phyloP scores from a whole-genome alignment of 2,329 filamentous ascomycete genomes.

The Exophiala sideris region DNA sequence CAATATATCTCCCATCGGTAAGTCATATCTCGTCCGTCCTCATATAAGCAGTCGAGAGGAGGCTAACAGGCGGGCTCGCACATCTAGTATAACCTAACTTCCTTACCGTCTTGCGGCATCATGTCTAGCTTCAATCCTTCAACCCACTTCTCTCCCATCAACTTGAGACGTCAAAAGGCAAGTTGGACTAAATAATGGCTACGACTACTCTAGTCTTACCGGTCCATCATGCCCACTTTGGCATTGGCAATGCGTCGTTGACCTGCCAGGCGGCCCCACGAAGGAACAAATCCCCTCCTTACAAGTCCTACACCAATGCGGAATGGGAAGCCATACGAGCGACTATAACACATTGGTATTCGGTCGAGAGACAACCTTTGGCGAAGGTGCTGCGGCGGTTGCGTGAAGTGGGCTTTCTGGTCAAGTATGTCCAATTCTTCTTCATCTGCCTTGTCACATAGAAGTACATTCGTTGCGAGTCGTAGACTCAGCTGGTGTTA shows the following conservation, averaged over 20 bases:
- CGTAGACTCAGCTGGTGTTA: no score
- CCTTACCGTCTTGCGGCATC: no score
- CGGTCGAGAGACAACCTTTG: neutral
- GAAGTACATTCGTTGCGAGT: no score
- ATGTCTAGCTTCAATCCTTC: no score
- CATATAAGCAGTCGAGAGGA: no score
- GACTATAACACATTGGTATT: conserved; percentile 5
- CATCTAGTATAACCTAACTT: no score
- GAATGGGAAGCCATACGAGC: conserved; percentile 6
- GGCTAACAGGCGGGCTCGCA: no score
- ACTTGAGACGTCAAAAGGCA: neutral
- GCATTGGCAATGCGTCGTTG: no score
- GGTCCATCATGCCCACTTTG: no score
- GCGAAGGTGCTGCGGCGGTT: conserved; percentile 1
- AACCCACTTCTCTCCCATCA: neutral
- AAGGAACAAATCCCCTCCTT: neutral
- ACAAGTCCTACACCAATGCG: conserved; percentile 3
- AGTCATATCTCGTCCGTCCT: no score
- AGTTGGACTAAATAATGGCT: neutral
- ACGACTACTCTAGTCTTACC: neutral
- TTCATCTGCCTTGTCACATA: neutral
- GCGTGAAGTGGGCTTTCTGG: conserved; percentile 1
- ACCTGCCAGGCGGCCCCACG: no score
- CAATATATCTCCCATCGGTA: no score
- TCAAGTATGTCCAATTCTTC: conserved; percentile 7